A percentile compares a stretch with the other conserved stretches of the same genome.
Evolutionary conservation across 2,329 filamentous ascomycete species (phyloP).

Genomic region (Ophiocordyceps sinensis): DNA sequence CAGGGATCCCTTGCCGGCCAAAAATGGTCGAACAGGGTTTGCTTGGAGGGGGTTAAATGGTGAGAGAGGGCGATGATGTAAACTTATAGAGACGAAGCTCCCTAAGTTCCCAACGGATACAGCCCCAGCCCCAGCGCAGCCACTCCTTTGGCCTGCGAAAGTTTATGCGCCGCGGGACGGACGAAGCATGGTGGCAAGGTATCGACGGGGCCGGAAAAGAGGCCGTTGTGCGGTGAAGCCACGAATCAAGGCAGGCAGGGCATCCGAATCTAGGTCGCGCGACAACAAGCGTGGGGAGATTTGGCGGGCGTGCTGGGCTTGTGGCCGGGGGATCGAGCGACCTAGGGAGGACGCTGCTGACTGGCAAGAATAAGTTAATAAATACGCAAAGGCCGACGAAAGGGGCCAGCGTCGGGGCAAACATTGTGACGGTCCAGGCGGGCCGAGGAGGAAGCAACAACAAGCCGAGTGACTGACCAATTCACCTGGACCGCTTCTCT

Average conservation of each 20-base stretch:
- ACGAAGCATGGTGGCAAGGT: constrained; percentile 10
- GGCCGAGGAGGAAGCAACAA: neutral
- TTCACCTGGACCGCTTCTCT: neutral
- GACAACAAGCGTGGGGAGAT: neutral
- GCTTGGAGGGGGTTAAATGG: no score
- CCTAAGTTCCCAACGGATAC: no score
- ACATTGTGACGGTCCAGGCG: no score
- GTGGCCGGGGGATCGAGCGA: no score
- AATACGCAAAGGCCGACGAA: neutral
- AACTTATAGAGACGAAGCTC: no score
- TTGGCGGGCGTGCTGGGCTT: neutral
- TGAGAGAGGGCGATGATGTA: neutral
- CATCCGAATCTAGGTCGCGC: neutral
- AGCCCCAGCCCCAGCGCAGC: constrained; percentile 1
- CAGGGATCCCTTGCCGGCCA: neutral
- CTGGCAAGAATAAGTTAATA: neutral
- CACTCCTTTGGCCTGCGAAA: constrained; percentile 5
- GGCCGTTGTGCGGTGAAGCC: neutral
- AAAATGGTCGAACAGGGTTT: neutral
- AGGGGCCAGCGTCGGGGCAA: neutral
- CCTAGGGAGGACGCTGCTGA: neutral
- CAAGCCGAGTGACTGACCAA: neutral
- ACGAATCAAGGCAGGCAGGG: neutral
- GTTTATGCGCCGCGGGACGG: constrained; percentile 7
- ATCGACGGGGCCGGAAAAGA: neutral